Base-by-base conservation (phyloP, 2,329 filamentous ascomycete species). In the Microdochium nivale region DNA sequence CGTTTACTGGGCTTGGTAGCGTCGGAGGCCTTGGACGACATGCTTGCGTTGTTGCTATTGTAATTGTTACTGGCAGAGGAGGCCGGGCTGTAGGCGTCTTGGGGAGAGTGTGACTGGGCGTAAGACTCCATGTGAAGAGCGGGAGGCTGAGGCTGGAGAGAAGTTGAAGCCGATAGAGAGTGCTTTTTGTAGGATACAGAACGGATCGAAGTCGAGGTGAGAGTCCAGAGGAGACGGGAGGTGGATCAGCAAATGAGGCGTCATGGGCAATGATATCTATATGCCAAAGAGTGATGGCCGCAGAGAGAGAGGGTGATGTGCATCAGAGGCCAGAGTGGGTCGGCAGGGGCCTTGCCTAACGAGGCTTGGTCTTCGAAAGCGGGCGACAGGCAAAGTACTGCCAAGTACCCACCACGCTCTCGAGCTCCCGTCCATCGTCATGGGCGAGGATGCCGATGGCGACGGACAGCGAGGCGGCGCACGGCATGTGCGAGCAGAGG, bases 1-100 rank as follows among this genome's bases (percentile, higher is more conserved):
- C 65, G 62, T 53, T 67, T 67, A 48, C 59, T 58, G 16, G 43
- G 48, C 51, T 62, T 65, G 43, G 54, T 51, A 2, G 56, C 25
- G 40, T 62, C 62, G 14, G 49, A 23, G 40, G 19, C 14, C 40
- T 44, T 44, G n/a, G 40, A 44, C 40, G 40, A 44, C 40, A 44
- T 44, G 40, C 14, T 19, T 21, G 40, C 19, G 16, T 3, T 44
- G 40, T 44, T 44, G 40, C 19, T 21, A 19, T 13, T 44, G 40
- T 16, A 44, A 19, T 44, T 44, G 40, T 16, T 44, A 19, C 40
- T 44, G 3, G 40, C 13, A 13, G 40, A 21, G 40, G 40, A 44
- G 23, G 40, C 40, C 23, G 40, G 40, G 40, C 40, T 44, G 40
- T 44, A 44, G 40, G 16, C 40, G 21, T 44, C 40, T 44, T 44